Conservation (phyloP, 306 rosid species). For the Quercus suber region DNA sequence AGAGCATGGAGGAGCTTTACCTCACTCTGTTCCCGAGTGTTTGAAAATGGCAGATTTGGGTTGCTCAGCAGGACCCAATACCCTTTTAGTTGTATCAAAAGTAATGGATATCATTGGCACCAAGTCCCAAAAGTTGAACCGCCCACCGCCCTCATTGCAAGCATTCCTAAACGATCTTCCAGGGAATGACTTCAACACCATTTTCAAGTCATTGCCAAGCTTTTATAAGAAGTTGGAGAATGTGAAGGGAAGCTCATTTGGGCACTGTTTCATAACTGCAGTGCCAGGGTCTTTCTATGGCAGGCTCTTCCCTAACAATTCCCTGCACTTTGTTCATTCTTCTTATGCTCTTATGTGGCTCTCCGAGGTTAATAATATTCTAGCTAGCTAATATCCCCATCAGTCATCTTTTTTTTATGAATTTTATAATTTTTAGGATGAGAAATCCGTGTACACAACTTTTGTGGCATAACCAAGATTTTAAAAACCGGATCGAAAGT, state of each 20-base stretch:
- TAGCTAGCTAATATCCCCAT: too few relatives aligned
- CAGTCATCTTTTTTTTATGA: too few relatives aligned
- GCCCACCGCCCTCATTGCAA: slow-evolving; percentile 6
- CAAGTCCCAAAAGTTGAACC: too few relatives aligned
- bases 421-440: too few relatives aligned
- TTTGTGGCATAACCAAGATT: too few relatives aligned
- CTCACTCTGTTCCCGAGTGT: slow-evolving; percentile 2
- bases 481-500: accelerated
- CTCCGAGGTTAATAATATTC: too few relatives aligned
- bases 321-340: slow-evolving; percentile 42
- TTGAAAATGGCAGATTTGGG: slow-evolving; percentile 48
- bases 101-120: too few relatives aligned
- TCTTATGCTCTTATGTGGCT: slow-evolving; percentile 9
- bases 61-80: slow-evolving; percentile 26
- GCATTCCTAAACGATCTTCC: slow-evolving; percentile 24
- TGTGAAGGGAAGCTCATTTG: background rate
- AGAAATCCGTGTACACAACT: too few relatives aligned
- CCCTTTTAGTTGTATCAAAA: too few relatives aligned
- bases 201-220: slow-evolving; percentile 32
- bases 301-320: slow-evolving; percentile 41
- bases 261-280: slow-evolving; percentile 36
- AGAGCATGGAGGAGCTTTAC: slow-evolving; percentile 14
- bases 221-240: slow-evolving; percentile 16
- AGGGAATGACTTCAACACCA: slow-evolving; percentile 25
- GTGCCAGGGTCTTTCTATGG: slow-evolving; percentile 54